phyloP scores from a whole-genome alignment of 331 rosid genomes.

The Phaseolus coccineus region DNA sequence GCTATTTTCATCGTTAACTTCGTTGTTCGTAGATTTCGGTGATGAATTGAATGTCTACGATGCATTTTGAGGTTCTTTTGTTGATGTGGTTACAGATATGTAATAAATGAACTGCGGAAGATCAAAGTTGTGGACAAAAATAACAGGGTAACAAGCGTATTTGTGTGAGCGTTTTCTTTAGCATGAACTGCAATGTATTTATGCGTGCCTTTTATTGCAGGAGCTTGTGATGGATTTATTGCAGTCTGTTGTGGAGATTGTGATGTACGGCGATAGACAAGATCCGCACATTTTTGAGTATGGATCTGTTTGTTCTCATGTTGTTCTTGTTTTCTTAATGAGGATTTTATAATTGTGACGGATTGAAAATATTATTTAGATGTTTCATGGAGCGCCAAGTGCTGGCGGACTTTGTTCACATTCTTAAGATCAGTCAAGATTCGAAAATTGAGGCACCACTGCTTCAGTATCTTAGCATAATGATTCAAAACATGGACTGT shows the following conservation, averaged over 20 bases:
- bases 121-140: slow-evolving; percentile 66
- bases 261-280: slow-evolving; percentile 83
- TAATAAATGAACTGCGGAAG: slow-evolving; percentile 61
- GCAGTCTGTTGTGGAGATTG: slow-evolving; percentile 86
- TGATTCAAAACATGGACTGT: slow-evolving; percentile 85
- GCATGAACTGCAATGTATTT: background rate
- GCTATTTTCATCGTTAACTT: background rate
- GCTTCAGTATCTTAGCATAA: slow-evolving; percentile 87
- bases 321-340: slow-evolving; percentile 28
- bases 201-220: slow-evolving; percentile 47
- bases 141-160: slow-evolving; percentile 65
- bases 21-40: background rate
- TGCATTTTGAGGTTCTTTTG: slow-evolving; percentile 17
- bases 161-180: background rate
- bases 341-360: slow-evolving; percentile 26
- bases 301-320: slow-evolving; percentile 39
- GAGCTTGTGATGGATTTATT: slow-evolving; percentile 76
- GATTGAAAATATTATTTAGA: slow-evolving; percentile 54
- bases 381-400: slow-evolving; percentile 87
- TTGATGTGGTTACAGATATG: slow-evolving; percentile 54
- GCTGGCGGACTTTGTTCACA: slow-evolving; percentile 75
- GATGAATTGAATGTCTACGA: slow-evolving; percentile 9
- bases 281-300: slow-evolving; percentile 86
- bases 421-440: slow-evolving; percentile 66
- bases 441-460: slow-evolving; percentile 74